phyloP scores from a whole-genome alignment of 1,139 yeast genomes.

The Suhomyces guaymorum region DNA sequence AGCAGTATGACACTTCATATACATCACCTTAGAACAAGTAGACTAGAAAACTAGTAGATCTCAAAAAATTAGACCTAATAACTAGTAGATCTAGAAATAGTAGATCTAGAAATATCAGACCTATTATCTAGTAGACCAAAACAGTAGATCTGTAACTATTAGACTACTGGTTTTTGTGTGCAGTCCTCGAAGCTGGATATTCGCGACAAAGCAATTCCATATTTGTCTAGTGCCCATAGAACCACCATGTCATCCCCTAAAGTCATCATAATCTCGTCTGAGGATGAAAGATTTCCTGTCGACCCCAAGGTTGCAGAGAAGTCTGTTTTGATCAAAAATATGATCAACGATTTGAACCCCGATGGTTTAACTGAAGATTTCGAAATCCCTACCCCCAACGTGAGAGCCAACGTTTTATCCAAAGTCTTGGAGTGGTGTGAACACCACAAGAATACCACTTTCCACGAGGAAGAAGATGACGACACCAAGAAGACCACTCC shows the following conservation, averaged over 20 bases:
- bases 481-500: conserved; percentile 77
- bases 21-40: background rate
- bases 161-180: background rate
- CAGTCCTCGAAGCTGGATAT: background rate
- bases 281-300: conserved; percentile 70
- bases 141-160: background rate
- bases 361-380: conserved; percentile 63
- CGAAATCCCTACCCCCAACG: conserved; percentile 92
- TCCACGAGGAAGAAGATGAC: conserved; percentile 72
- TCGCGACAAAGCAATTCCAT: conserved; percentile 1
- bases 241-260: conserved; percentile 33
- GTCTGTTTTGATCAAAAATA: conserved; percentile 83
- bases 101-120: background rate
- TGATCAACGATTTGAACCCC: conserved; percentile 79
- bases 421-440: conserved; percentile 97
- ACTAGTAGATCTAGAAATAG: background rate
- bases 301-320: conserved; percentile 89
- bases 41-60: background rate
- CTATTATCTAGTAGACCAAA: background rate
- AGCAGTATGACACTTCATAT: background rate
- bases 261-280: conserved; percentile 68
- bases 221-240: too few species aligned
- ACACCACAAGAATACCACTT: conserved; percentile 84
- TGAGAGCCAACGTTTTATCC: conserved; percentile 79
- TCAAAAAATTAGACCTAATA: background rate